A percentile compares a stretch with the other conserved stretches of the same genome.
phyloP scores from a whole-genome alignment of 768 basidiomycete species.

The Coprinopsis cinerea region DNA sequence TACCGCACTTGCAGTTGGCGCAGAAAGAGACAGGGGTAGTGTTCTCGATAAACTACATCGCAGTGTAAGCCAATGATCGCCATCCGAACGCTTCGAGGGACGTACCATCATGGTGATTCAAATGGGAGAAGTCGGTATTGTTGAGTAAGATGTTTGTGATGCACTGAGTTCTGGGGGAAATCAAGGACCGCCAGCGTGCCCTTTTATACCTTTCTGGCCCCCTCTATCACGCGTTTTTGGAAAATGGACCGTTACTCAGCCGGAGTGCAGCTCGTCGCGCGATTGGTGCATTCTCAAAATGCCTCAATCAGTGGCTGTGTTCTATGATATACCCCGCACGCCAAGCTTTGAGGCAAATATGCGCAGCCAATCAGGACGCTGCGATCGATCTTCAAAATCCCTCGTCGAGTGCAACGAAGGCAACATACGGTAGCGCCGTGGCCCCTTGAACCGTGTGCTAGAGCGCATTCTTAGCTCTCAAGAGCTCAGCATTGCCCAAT shows the following conservation, averaged over 20 bases:
- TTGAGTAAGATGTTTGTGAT: too few relatives aligned
- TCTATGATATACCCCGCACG: not conserved
- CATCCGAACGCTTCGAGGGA: not conserved
- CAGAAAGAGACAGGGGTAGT: not conserved
- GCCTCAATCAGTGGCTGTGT: slow-evolving; percentile 9
- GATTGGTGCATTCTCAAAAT: slow-evolving; percentile 1
- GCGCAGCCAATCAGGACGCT: slow-evolving; percentile 9
- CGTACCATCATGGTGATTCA: not conserved
- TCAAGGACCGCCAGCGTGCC: too few relatives aligned
- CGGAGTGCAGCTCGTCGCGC: not conserved
- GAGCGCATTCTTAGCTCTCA: too few relatives aligned
- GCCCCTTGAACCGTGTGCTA: too few relatives aligned
- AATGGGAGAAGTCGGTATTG: too few relatives aligned
- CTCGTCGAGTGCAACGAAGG: too few relatives aligned
- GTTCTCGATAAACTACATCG: not conserved
- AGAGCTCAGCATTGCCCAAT: too few relatives aligned
- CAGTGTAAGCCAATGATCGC: not conserved
- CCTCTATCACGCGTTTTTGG: not conserved
- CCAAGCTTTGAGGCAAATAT: slow-evolving; percentile 5
- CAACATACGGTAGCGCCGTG: too few relatives aligned
- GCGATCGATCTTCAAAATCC: not conserved
- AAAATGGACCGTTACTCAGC: not conserved
- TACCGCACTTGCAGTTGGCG: not conserved
- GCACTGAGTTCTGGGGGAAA: too few relatives aligned
- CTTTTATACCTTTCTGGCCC: too few relatives aligned